Percentiles rank a stretch among this genome's conserved stretches.
phyloP scores from a whole-genome alignment of 129 eudicot species.

The Pittosporum tobira region DNA sequence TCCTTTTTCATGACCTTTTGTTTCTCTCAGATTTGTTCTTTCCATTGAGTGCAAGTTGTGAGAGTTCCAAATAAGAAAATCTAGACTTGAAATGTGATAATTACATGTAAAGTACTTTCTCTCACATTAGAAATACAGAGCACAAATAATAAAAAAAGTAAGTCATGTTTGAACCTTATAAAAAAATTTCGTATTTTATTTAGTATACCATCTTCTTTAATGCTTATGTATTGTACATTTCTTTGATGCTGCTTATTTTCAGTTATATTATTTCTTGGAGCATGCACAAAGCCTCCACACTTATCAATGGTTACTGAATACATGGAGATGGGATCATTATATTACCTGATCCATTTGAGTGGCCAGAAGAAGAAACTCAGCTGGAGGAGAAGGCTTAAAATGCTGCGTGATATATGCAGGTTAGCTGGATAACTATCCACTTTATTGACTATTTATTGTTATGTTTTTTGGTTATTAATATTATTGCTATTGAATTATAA shows the following conservation, averaged over 20 bases:
- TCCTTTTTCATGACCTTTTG: background rate
- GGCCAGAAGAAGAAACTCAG: constrained; percentile 84
- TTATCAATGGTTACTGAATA: constrained; percentile 92
- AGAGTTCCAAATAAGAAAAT: too few relatives aligned
- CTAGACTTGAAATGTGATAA: background rate
- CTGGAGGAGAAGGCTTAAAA: constrained; percentile 91
- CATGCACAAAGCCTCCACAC: constrained; percentile 96
- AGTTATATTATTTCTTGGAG: constrained; percentile 96
- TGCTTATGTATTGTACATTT: too few relatives aligned
- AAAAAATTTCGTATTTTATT: too few relatives aligned
- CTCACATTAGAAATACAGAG: background rate
- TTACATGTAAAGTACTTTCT: background rate
- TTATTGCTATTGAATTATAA: too few relatives aligned
- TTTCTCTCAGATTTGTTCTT: too few relatives aligned
- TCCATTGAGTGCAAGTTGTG: too few relatives aligned
- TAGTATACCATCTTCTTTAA: background rate
- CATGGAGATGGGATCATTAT: constrained; percentile 98
- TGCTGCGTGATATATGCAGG: constrained; percentile 99
- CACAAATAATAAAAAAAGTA: background rate
- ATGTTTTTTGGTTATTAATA: too few relatives aligned
- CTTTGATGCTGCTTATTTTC: too few relatives aligned
- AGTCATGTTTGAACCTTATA: background rate
- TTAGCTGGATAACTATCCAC: constrained; percentile 15
- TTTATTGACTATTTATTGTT: too few relatives aligned
- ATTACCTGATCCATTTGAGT: constrained; percentile 77